Percentiles rank a stretch among this genome's conserved stretches.
Conservation (phyloP, 1,284 basidiomycete genomes). For the Chiua sp. region DNA sequence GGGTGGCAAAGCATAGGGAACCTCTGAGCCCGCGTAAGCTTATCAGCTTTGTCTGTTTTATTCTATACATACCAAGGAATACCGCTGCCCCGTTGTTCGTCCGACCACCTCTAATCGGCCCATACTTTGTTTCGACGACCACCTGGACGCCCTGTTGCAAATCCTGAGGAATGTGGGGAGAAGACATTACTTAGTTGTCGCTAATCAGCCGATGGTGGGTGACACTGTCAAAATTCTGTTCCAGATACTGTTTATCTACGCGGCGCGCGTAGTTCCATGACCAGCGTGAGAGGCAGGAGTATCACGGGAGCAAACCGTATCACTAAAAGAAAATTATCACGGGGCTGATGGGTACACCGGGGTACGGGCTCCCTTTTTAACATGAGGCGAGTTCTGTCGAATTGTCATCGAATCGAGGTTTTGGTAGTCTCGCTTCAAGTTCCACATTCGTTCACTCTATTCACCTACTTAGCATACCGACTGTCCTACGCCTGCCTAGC, state of each 20-base stretch:
- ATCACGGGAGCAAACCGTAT: slow-evolving; percentile 6
- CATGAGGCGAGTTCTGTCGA: neutral
- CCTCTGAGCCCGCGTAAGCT: slow-evolving; percentile 48
- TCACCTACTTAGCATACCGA: neutral
- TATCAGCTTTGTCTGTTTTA: neutral
- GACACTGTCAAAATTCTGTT: neutral
- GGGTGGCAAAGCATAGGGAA: slow-evolving; percentile 74
- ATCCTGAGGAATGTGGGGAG: slow-evolving; percentile 54
- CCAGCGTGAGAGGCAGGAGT: slow-evolving; percentile 8
- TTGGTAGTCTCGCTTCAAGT: no score
- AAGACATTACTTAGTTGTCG: slow-evolving; percentile 1
- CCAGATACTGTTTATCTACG: slow-evolving; percentile 15
- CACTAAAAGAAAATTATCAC: slow-evolving; percentile 2
- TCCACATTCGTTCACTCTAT: neutral
- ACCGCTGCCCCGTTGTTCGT: slow-evolving; percentile 62
- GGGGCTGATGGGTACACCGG: neutral
- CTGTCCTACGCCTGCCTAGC: slow-evolving; percentile 12
- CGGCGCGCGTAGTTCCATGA: neutral
- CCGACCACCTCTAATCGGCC: slow-evolving; percentile 59
- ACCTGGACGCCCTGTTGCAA: slow-evolving; percentile 50
- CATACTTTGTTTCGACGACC: slow-evolving; percentile 57
- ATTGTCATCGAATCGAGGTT: neutral
- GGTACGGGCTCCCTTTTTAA: slow-evolving; percentile 8
- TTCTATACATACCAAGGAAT: slow-evolving; percentile 57
- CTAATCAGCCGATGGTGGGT: neutral